Conservation (phyloP, 192 early-diverging fungal genomes). For the Spinellus fusiger region DNA sequence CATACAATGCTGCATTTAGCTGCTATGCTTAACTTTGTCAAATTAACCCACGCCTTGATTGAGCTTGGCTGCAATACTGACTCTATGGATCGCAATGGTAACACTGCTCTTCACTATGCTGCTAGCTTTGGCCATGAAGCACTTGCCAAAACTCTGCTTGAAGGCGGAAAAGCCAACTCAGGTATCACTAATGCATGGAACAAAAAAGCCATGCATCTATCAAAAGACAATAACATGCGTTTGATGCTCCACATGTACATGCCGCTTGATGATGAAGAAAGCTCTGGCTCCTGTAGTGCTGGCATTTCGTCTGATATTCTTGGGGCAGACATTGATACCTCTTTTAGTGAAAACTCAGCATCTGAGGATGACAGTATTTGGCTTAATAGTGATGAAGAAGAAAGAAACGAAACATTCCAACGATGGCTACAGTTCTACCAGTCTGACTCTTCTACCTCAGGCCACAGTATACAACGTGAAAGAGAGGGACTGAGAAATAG, state of each 20-base stretch:
- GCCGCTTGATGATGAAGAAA: conserved; percentile 3
- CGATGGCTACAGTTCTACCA: background rate
- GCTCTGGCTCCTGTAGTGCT: conserved; percentile 1
- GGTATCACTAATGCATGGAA: conserved; percentile 12
- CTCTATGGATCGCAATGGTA: conserved; percentile 54
- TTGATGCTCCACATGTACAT: background rate
- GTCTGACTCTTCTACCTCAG: background rate
- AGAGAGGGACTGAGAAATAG: background rate
- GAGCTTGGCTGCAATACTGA: conserved; percentile 40
- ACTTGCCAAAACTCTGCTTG: conserved; percentile 52
- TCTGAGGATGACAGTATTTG: background rate
- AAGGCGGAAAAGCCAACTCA: conserved; percentile 2
- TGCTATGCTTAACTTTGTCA: conserved; percentile 54
- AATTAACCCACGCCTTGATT: conserved; percentile 38
- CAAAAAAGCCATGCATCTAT: conserved; percentile 11
- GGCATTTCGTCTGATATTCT: conserved; percentile 7
- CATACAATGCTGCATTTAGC: conserved; percentile 65
- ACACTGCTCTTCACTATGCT: conserved; percentile 70
- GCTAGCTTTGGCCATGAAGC: conserved; percentile 16
- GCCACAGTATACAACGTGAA: background rate
- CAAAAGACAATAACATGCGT: conserved; percentile 4
- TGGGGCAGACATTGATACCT: conserved; percentile 11
- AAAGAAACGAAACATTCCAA: background rate
- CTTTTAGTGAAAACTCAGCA: background rate
- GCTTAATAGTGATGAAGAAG: background rate